Evolutionary conservation across 257 asterid species (phyloP), one percentile per base, ranked within the genome.

Genomic region (Solanum lycopersicoides): DNA sequence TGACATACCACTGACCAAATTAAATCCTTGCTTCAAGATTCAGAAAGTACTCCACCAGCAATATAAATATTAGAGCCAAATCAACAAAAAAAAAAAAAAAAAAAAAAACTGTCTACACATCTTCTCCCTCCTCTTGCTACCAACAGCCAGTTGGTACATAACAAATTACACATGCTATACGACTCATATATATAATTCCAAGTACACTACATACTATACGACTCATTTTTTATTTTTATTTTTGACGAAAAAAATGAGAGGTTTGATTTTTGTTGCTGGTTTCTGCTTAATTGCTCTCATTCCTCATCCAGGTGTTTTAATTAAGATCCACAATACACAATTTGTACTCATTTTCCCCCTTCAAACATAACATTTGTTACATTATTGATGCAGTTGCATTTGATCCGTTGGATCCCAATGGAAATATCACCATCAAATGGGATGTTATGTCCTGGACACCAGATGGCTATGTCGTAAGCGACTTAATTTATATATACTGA

Each of bases 391-490:
- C 95, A 94, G 98, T 80, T 83, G 98, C 98, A 8, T 96, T 94
- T 89, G 99, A 96, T 87, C 96, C 99, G 30, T 84, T 95, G 90
- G 99, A 96, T 94, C 99, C 99, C 2, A 94, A 83, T 34, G 99
- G 99, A 77, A 95, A 96, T 91, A 92, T 96, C 87, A 96, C 99
- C 14, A 94, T 96, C 91, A 96, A 93, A 93, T 96, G 99, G 99
- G 99, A 96, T 85, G 79, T 96, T 13, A 92, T 95, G 95, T 91
- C 98, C 39, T 96, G 99, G 99, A 94, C 98, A 60, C 93, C 97
- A 16, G 99, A 96, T 89, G 99, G 99, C 79, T 96, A 94, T 88
- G 98, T 94, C 91, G 99, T 96, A 32, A 60, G 96, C 35, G 28
- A 76, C 0, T 75, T 42, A 4, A 44, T 25, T 25, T n/a, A 77